Evolutionary conservation across 495 filamentous ascomycete genomes (phyloP).

Genomic region (Viridothelium virens): DNA sequence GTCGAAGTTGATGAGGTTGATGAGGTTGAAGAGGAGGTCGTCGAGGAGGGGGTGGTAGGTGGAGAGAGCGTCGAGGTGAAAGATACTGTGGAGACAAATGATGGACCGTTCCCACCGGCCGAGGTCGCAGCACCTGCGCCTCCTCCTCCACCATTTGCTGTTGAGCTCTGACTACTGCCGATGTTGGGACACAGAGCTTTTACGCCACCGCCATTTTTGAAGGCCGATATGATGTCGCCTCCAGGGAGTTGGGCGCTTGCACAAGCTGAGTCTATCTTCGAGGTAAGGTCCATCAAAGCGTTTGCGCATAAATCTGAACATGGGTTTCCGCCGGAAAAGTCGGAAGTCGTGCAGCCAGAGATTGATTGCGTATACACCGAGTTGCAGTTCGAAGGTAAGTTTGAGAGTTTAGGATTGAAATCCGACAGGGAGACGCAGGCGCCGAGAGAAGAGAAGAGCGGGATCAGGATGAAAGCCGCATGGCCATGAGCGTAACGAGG

Average conservation of each 20-base stretch:
- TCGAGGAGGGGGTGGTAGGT: neutral
- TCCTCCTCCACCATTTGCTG: neutral
- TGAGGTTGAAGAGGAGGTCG: neutral
- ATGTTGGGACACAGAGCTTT: neutral
- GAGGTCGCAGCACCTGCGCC: neutral
- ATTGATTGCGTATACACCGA: slow-evolving; percentile 24
- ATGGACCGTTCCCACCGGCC: neutral
- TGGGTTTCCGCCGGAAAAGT: slow-evolving; percentile 25
- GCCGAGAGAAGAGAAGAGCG: slow-evolving; percentile 10
- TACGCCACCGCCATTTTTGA: neutral
- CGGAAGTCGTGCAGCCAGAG: slow-evolving; percentile 29
- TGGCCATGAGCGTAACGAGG: neutral
- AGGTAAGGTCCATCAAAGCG: slow-evolving; percentile 27
- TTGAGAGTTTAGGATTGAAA: slow-evolving; percentile 20
- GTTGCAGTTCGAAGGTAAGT: slow-evolving; percentile 18
- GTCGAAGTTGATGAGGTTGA: no score
- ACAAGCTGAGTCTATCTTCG: slow-evolving; percentile 26
- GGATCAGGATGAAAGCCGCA: slow-evolving; percentile 4
- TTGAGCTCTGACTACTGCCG: neutral
- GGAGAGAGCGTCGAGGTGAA: neutral
- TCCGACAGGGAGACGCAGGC: slow-evolving; percentile 20
- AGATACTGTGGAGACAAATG: slow-evolving; percentile 1
- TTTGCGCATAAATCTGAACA: slow-evolving; percentile 32
- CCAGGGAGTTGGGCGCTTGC: slow-evolving; percentile 8
- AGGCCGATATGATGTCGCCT: slow-evolving; percentile 20